Evolutionary conservation across 352 stramenopile species (phyloP).

Genomic region (Salisapilia sapeloensis): DNA sequence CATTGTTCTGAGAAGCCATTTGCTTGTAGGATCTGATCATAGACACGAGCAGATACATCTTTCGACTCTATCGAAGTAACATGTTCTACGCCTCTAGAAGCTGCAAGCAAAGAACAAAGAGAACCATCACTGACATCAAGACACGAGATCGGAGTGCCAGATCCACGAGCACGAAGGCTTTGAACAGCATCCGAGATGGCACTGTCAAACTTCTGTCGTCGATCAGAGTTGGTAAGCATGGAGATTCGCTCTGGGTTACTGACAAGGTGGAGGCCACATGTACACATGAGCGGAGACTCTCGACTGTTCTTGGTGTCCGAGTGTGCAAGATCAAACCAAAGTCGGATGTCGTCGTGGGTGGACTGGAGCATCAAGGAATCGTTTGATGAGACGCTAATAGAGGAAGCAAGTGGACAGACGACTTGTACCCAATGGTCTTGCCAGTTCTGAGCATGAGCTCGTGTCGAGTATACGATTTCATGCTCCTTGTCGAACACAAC

Average conservation of each 20-base stretch:
- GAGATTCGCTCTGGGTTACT: conserved; percentile 64
- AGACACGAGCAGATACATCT: conserved; percentile 61
- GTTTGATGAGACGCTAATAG: conserved; percentile 5
- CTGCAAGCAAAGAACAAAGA: conserved; percentile 38
- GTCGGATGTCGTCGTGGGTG: conserved; percentile 55
- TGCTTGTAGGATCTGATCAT: conserved; percentile 38
- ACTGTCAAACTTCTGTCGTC: conserved; percentile 13
- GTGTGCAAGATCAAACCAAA: conserved; percentile 56
- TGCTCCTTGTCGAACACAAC: conserved; percentile 40
- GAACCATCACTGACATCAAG: conserved; percentile 70
- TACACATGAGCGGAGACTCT: conserved; percentile 12
- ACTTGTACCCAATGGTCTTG: conserved; percentile 76
- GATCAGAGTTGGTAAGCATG: conserved; percentile 39
- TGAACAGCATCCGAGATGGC: conserved; percentile 20
- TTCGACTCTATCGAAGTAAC: conserved; percentile 71
- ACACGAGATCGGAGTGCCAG: conserved; percentile 12
- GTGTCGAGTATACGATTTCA: conserved; percentile 43
- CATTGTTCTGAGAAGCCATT: conserved; percentile 17
- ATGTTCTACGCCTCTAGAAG: conserved; percentile 18
- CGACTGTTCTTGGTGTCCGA: conserved; percentile 17
- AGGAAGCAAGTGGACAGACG: conserved; percentile 33
- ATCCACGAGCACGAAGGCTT: conserved; percentile 5
- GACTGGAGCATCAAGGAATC: conserved; percentile 24
- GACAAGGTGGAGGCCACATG: conserved; percentile 56
- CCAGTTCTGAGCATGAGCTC: conserved; percentile 49